Percentiles rank a stretch among this genome's conserved stretches.
These are phyloP conservation scores for Tarenaya hassleriana DNA, from an alignment of 345 rosid genomes.

Conservation along the genomic window DNA sequence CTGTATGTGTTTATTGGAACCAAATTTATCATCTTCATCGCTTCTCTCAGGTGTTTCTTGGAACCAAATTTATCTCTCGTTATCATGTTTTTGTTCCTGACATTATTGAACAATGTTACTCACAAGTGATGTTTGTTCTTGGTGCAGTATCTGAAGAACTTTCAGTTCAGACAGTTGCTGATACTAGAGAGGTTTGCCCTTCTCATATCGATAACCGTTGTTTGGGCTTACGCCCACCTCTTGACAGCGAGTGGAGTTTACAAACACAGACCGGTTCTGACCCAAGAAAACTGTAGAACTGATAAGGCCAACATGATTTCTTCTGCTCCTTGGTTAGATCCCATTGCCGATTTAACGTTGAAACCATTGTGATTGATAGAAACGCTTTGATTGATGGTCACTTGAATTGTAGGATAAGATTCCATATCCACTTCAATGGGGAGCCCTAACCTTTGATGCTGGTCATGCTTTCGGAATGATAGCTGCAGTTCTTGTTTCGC, in stretches of 20 bases:
- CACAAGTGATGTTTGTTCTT: conserved; percentile 15
- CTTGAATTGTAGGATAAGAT: conserved; percentile 57
- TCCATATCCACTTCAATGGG: conserved; percentile 99
- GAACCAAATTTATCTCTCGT: not conserved
- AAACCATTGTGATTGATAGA: not conserved
- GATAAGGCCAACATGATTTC: conserved; percentile 96
- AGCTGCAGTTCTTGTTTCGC: conserved; percentile 90
- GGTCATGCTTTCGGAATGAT: conserved; percentile 98
- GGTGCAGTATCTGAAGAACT: conserved; percentile 80
- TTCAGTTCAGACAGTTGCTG: conserved; percentile 56
- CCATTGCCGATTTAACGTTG: not conserved
- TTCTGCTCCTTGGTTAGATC: conserved; percentile 91
- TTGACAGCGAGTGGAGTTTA: conserved; percentile 97
- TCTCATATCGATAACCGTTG: conserved; percentile 58
- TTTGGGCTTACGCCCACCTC: conserved; percentile 97
- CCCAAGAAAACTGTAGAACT: conserved; percentile 84
- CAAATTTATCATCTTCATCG: conserved; percentile 74
- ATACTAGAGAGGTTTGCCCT: conserved; percentile 84
- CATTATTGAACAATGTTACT: not conserved
- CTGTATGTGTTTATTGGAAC: conserved; percentile 70
- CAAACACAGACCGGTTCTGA: conserved; percentile 69
- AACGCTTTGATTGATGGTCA: no score
- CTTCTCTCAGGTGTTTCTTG: conserved; percentile 69
- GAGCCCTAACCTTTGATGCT: conserved; percentile 97
- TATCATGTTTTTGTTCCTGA: not conserved